A percentile compares a stretch with the other conserved stretches of the same genome.
Conservation (phyloP, 1,284 basidiomycete genomes). For the Ceratobasidium sp. region DNA sequence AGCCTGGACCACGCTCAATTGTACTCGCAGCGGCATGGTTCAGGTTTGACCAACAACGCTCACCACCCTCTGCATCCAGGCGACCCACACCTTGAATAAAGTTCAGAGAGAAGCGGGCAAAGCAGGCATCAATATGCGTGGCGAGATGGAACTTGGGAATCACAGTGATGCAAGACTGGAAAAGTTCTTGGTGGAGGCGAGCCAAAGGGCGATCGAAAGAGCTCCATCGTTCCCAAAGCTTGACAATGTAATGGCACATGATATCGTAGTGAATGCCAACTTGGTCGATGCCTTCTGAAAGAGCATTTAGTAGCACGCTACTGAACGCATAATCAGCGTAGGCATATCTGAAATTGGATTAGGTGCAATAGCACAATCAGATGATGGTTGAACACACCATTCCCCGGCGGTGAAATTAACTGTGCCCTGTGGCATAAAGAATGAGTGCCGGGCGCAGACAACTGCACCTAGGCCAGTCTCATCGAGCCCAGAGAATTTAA, state of each 20-base stretch:
- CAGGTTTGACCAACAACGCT: constrained; percentile 4
- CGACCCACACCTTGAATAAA: not conserved
- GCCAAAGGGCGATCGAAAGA: too few relatives aligned
- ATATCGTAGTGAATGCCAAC: constrained; percentile 22
- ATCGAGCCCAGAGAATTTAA: not conserved
- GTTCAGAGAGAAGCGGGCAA: not conserved
- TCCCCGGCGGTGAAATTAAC: constrained; percentile 4
- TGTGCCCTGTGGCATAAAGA: not conserved
- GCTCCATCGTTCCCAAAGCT: not conserved
- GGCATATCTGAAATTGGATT: not conserved
- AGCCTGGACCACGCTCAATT: not conserved
- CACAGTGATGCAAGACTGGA: not conserved
- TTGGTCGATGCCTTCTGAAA: not conserved
- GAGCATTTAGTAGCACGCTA: too few relatives aligned
- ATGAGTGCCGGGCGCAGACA: not conserved
- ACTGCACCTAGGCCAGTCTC: not conserved
- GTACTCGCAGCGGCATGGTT: constrained; percentile 7
- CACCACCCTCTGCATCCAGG: constrained; percentile 13
- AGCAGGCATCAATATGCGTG: not conserved
- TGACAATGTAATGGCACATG: constrained; percentile 9
- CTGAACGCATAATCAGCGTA: too few relatives aligned
- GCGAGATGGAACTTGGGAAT: constrained; percentile 23
- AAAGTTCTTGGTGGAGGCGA: too few relatives aligned
- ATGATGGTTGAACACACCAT: not conserved
- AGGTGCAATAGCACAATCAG: not conserved